Evolutionary conservation across 2,329 filamentous ascomycete species (phyloP), one percentile per base, ranked within the genome.

Genomic region (Thyridium curvatum): DNA sequence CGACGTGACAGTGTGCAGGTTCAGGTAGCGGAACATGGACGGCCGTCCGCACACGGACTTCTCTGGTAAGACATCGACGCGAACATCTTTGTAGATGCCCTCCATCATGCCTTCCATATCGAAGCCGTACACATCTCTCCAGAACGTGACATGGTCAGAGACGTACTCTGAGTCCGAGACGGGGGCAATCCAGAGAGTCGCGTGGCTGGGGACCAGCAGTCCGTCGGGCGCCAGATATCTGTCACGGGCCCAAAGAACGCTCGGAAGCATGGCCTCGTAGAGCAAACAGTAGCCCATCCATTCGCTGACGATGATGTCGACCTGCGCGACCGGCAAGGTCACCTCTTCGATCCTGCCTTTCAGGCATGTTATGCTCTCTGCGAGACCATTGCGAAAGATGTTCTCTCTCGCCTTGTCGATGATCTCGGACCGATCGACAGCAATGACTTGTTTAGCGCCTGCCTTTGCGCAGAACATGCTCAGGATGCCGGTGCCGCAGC

Each of bases 211-310:
- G 3, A 93, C 84, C 67, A 97, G 81, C 38, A 96, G 70, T 13
- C 90, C 90, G 40, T 79, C 82, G 1, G 83, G 77, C 43, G 77
- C 80, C 17, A 97, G 78, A 60, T 95, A 96, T 50, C 78, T 80
- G 63, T 97, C 90, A 44, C 90, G 77, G 32, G 91, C 91, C 55
- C 80, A 91, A 37, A 97, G 73, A 16, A 97, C 87, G 35, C 87
- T 94, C 47, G 93, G 88, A 18, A 97, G 79, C 90, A 97, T 97
- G 40, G 89, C 88, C 64, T 97, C 90, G 60, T 94, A 97, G 6
- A 96, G 74, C 14, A 96, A 74, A 47, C 83, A 86, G 59, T 97
- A 97, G 21, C 90, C 90, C 90, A 97, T 97, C 90, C 90, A 97
- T 61, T 97, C 90, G 43, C 86, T 94, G 44, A 97, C 83, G 56